Evolutionary conservation across 176 grass and related monocot genomes (phyloP), one percentile per base, ranked within the genome.

Genomic region (Ampelocalamus luodianensis): DNA sequence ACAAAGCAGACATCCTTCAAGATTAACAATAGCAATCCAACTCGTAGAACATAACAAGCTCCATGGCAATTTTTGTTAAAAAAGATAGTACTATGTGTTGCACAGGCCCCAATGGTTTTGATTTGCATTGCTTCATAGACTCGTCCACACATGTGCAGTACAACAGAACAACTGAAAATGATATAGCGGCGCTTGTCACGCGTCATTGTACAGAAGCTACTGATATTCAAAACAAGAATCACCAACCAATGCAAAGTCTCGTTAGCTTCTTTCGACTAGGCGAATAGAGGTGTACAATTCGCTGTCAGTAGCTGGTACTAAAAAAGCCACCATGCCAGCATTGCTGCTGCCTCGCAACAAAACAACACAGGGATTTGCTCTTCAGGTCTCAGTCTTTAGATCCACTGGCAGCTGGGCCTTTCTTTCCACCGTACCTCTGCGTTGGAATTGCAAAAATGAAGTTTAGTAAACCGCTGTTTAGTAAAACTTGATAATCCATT

Each of bases 351-450:
- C 67, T 53, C 29, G 16, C 78, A 68, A 48, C 72, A 37, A 48
- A 84, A 13, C 11, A 26, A 59, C 8, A 74, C 48, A n/a, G 60
- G 49, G 40, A 68, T n/a, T 46, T 55, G 37, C 10, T 55, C 15
- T 56, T 10, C 63, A 36, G 8, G n/a, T 46, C 22, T 94, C 84
- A 94, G 24, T 96, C 91, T 87, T 91, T 93, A 2, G 94, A 89
- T 78, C 72, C 65, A 70, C 81, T 80, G 39, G 83, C 59, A 59
- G 27, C 68, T 37, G 84, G 90, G 45, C 79, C 83, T 78, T 87
- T 93, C 89, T 93, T 91, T 68, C 73, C 94, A 4, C 84, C 87
- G 60, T 93, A 96, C 63, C 49, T 96, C 94, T 96, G 87, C 76
- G 82, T 73, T 71, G 8, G n/a, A 87, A 90, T 70, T 9, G 10